Percentiles rank a stretch among this genome's conserved stretches.
These are phyloP conservation scores for Diaporthe ilicicola DNA, from an alignment of 2,329 filamentous ascomycete species.

Conservation along the genomic window DNA sequence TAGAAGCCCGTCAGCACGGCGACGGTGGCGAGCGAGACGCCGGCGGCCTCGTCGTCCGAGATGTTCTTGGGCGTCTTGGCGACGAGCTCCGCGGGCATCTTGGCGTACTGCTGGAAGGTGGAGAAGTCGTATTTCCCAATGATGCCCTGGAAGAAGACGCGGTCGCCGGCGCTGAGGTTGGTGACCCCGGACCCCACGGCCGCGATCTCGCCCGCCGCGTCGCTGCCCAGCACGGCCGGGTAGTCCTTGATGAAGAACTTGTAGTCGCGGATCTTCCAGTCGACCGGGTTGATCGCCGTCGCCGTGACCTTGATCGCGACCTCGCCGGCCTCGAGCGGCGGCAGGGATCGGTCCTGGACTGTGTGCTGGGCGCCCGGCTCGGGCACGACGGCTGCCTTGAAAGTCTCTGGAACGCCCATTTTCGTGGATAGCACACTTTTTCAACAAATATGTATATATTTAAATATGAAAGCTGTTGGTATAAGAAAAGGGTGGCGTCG, in stretches of 20 bases:
- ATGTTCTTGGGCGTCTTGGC: constrained; percentile 43
- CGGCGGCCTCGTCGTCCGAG: constrained; percentile 41
- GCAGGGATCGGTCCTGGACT: constrained; percentile 29
- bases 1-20: constrained; percentile 37
- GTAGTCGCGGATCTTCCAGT: constrained; percentile 46
- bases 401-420: constrained; percentile 28
- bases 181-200: constrained; percentile 41
- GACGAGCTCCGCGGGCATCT: constrained; percentile 43
- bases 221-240: constrained; percentile 45
- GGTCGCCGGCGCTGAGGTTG: constrained; percentile 45
- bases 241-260: constrained; percentile 39
- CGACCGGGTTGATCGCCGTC: constrained; percentile 46
- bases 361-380: constrained; percentile 28
- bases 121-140: constrained; percentile 40
- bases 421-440: background rate
- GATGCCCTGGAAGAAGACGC: constrained; percentile 49
- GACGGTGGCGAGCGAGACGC: constrained; percentile 38
- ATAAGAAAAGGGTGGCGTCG: too few species aligned
- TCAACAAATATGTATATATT: too few species aligned
- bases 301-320: constrained; percentile 37
- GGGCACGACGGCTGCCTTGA: constrained; percentile 32
- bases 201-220: constrained; percentile 45
- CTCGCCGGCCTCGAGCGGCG: constrained; percentile 35
- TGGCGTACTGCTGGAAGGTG: constrained; percentile 49
- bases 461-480: too few species aligned